These are phyloP conservation scores for Eutypa lata DNA, from an alignment of 2,329 filamentous ascomycete genomes.

Conservation along the genomic window DNA sequence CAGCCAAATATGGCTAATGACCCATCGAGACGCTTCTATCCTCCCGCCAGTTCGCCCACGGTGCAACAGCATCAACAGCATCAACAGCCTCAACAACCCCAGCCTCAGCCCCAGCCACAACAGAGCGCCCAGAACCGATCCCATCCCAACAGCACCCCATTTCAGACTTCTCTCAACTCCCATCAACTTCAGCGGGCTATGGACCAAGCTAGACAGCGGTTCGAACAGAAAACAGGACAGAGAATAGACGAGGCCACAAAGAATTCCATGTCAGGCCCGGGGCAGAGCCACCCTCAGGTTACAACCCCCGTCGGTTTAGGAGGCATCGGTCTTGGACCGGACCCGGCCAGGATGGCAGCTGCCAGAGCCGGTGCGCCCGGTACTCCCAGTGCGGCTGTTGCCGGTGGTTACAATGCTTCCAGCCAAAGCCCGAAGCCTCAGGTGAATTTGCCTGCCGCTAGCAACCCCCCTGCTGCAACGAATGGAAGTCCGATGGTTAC, in stretches of 20 bases:
- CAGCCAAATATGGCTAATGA: conserved; percentile 25
- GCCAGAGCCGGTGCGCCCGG: conserved; percentile 20
- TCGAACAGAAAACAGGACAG: conserved; percentile 24
- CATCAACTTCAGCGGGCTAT: conserved; percentile 31
- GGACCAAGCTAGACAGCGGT: conserved; percentile 30
- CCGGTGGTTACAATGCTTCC: conserved; percentile 16
- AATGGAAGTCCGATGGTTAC: conserved; percentile 21
- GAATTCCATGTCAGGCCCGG: conserved; percentile 18
- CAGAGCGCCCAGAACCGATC: conserved; percentile 5
- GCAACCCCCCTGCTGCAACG: conserved; percentile 11
- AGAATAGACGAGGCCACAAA: conserved; percentile 23
- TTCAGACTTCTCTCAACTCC: conserved; percentile 28
- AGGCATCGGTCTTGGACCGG: conserved; percentile 27
- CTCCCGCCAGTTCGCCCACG: conserved; percentile 18
- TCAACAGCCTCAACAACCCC: conserved; percentile 18
- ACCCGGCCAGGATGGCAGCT: conserved; percentile 19
- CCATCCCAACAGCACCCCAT: conserved; percentile 9
- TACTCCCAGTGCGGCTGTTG: conserved; percentile 13
- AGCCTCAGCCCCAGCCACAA: conserved; percentile 17
- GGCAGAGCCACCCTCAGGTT: conserved; percentile 13
- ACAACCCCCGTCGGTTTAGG: conserved; percentile 28
- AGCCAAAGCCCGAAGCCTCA: conserved; percentile 25
- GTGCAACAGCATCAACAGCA: too few species aligned
- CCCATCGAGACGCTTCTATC: conserved; percentile 22
- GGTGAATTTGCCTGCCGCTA: conserved; percentile 14